phyloP scores from a whole-genome alignment of 2,329 filamentous ascomycete genomes.

The Fragosphaeria purpurea region DNA sequence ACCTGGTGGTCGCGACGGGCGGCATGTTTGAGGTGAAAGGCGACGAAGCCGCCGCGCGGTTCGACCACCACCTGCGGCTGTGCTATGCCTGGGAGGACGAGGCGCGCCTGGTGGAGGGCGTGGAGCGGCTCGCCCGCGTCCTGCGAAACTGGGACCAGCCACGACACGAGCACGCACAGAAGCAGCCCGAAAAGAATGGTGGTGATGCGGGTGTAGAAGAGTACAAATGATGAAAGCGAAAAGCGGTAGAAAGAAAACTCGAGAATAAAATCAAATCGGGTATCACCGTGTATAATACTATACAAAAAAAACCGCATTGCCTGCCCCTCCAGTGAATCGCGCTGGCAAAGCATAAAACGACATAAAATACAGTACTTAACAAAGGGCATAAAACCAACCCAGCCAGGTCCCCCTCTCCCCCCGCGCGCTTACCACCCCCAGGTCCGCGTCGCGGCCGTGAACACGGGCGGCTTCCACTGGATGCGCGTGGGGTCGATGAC shows the following conservation, averaged over 20 bases:
- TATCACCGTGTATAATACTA: slow-evolving; percentile 2
- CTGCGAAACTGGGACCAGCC: slow-evolving; percentile 11
- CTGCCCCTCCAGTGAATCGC: too few relatives aligned
- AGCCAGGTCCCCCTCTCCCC: background rate
- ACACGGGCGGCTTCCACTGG: slow-evolving; percentile 94
- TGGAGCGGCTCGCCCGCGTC: slow-evolving; percentile 32
- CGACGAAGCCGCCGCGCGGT: slow-evolving; percentile 41
- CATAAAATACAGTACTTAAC: background rate
- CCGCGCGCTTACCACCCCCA: slow-evolving; percentile 74
- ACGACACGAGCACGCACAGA: slow-evolving; percentile 24
- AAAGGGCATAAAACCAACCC: background rate
- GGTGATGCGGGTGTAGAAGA: background rate
- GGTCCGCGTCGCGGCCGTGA: slow-evolving; percentile 77
- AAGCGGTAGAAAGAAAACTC: background rate
- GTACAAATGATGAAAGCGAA: slow-evolving; percentile 6
- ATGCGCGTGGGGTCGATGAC: slow-evolving; percentile 68
- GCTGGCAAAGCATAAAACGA: background rate
- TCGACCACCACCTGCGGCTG: slow-evolving; percentile 52
- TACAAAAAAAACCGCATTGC: background rate
- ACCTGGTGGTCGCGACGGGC: slow-evolving; percentile 58
- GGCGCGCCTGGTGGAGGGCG: slow-evolving; percentile 53
- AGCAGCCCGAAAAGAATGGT: background rate
- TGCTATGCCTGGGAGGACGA: slow-evolving; percentile 68
- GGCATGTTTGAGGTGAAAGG: slow-evolving; percentile 58
- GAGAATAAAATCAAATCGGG: background rate